These are phyloP conservation scores for Nakazawaea sp. DNA, from an alignment of 805 yeast genomes.

Conservation along the genomic window DNA sequence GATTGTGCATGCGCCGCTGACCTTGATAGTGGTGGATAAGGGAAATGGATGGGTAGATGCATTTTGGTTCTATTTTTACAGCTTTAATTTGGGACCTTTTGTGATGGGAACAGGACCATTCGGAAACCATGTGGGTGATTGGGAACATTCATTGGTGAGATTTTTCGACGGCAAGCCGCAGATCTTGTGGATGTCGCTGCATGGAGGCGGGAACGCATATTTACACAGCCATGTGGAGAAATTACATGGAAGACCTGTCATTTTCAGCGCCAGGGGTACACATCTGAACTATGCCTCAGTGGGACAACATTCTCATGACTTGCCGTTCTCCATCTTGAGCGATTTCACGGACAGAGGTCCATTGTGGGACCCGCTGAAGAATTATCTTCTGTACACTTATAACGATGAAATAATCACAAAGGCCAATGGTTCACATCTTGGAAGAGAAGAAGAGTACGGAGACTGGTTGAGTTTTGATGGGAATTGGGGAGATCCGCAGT, in stretches of 20 bases:
- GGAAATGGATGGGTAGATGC: constrained; percentile 95
- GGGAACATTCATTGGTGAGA: constrained; percentile 93
- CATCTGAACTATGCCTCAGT: constrained; percentile 96
- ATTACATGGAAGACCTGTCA: constrained; percentile 56
- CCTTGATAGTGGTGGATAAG: constrained; percentile 78
- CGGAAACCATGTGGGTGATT: constrained; percentile 96
- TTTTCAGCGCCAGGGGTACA: constrained; percentile 91
- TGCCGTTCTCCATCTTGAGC: constrained; percentile 83
- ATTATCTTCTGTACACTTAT: constrained; percentile 74
- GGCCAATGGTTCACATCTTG: constrained; percentile 38
- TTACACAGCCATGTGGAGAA: constrained; percentile 71
- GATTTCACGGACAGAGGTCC: constrained; percentile 96
- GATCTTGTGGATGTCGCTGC: constrained; percentile 95
- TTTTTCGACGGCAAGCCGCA: constrained; percentile 76
- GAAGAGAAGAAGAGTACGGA: constrained; percentile 48
- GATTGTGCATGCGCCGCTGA: constrained; percentile 72
- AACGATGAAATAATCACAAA: constrained; percentile 51
- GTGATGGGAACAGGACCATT: constrained; percentile 98
- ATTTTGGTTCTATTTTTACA: constrained; percentile 92
- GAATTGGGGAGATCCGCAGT: constrained; percentile 84
- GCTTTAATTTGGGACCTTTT: constrained; percentile 91
- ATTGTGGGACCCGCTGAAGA: constrained; percentile 87
- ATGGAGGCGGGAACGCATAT: constrained; percentile 94
- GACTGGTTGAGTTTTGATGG: constrained; percentile 81
- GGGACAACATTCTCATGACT: constrained; percentile 93